phyloP scores from a whole-genome alignment of 345 rosid genomes.

The Eucalyptus guilfoylei region DNA sequence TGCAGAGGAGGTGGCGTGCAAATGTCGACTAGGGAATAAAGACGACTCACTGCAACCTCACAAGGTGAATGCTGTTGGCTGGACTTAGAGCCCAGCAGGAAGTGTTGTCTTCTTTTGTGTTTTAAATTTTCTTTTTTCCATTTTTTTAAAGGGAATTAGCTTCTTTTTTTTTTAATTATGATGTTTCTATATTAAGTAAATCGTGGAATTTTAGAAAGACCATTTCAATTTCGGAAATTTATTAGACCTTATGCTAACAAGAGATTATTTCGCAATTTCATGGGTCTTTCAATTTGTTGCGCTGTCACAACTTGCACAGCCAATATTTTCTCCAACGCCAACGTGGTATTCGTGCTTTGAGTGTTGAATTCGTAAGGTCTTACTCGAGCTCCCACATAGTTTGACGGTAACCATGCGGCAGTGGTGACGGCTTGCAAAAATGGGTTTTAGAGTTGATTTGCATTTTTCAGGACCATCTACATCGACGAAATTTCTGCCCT shows the following conservation, averaged over 20 bases:
- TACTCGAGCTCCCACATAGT: not conserved
- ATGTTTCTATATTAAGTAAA: not conserved
- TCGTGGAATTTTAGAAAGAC: not conserved
- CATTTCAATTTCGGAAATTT: not conserved
- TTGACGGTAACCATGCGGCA: rapidly evolving
- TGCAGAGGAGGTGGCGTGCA: not conserved
- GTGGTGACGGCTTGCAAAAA: not conserved
- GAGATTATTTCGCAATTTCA: no score
- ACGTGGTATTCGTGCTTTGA: rapidly evolving
- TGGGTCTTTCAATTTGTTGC: rapidly evolving
- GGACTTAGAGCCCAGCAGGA: not conserved
- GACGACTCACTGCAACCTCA: not conserved
- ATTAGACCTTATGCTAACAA: not conserved
- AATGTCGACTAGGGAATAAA: not conserved
- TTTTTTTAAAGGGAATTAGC: not conserved
- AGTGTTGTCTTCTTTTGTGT: not conserved
- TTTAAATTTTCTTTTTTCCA: not conserved
- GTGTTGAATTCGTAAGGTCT: not conserved
- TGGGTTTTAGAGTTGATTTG: not conserved
- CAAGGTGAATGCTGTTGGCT: not conserved
- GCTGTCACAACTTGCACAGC: rapidly evolving
- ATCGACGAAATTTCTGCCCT: not conserved
- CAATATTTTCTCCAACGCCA: no score
- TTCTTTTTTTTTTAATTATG: no score
- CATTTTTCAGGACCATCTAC: not conserved